Conservation (phyloP, 2,329 filamentous ascomycete species). For the Colletotrichum coccodes region DNA sequence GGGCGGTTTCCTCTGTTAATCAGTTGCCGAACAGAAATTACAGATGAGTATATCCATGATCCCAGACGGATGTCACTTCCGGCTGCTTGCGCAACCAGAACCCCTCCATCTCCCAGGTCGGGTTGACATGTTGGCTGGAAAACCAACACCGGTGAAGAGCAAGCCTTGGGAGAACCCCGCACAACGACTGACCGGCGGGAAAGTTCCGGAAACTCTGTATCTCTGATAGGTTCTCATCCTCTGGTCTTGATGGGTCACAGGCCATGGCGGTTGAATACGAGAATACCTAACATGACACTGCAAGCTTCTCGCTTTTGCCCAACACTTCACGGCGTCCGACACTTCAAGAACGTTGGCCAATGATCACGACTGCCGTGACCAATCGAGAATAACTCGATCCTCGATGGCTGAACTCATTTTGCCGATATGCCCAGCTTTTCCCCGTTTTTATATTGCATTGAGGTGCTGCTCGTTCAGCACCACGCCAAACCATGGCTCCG, state of each 20-base stretch:
- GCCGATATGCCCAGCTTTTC: too few species aligned
- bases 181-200: not conserved
- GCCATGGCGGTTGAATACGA: not conserved
- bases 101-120: not conserved
- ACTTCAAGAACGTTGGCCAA: not conserved
- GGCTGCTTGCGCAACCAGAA: not conserved
- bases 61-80: not conserved
- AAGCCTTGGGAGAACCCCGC: not conserved
- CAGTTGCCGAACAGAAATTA: too few species aligned
- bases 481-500: too few species aligned
- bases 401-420: too few species aligned
- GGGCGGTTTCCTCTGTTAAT: rapidly evolving
- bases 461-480: too few species aligned
- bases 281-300: too few species aligned
- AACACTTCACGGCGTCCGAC: not conserved
- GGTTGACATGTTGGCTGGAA: not conserved
- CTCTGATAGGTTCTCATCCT: not conserved
- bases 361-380: not conserved
- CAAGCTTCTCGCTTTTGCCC: not conserved
- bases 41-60: not conserved
- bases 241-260: too few species aligned
- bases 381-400: too few species aligned
- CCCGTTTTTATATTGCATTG: too few species aligned
- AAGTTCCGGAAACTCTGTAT: not conserved
- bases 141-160: not conserved